Conservation (phyloP, 495 filamentous ascomycete species). For the Annulohypoxylon bovei region DNA sequence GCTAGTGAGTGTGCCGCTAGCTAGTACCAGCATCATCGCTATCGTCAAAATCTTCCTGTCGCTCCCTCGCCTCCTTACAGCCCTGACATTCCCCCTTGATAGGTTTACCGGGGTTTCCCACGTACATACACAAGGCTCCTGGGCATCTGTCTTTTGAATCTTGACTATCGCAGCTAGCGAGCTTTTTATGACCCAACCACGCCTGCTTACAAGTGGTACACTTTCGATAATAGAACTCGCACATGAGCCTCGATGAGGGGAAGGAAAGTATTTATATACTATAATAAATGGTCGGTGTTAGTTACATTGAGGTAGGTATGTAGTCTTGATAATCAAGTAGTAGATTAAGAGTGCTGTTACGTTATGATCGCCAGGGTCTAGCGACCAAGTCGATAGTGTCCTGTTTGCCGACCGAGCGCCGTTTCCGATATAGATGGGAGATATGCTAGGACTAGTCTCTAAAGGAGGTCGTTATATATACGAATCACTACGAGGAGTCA, state of each 20-base stretch:
- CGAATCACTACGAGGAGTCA: too few species aligned
- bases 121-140: constrained; percentile 35
- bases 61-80: constrained; percentile 21
- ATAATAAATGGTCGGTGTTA: too few species aligned
- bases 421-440: too few species aligned
- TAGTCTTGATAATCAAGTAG: too few species aligned
- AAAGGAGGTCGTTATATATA: too few species aligned
- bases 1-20: neutral
- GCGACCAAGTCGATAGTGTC: too few species aligned
- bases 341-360: too few species aligned
- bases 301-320: too few species aligned
- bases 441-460: too few species aligned
- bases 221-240: constrained; percentile 37
- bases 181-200: constrained; percentile 30
- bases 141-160: constrained; percentile 23
- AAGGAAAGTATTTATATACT: too few species aligned
- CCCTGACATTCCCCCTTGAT: constrained; percentile 27
- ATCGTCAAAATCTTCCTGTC: constrained; percentile 9
- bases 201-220: constrained; percentile 33
- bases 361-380: too few species aligned
- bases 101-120: constrained; percentile 25
- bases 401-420: too few species aligned
- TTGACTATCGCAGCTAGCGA: constrained; percentile 36
- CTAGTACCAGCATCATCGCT: neutral
- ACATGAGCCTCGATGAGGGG: constrained; percentile 33